Conservation (phyloP, 1,284 basidiomycete species). For the Sporisorium iseilematis-ciliati region DNA sequence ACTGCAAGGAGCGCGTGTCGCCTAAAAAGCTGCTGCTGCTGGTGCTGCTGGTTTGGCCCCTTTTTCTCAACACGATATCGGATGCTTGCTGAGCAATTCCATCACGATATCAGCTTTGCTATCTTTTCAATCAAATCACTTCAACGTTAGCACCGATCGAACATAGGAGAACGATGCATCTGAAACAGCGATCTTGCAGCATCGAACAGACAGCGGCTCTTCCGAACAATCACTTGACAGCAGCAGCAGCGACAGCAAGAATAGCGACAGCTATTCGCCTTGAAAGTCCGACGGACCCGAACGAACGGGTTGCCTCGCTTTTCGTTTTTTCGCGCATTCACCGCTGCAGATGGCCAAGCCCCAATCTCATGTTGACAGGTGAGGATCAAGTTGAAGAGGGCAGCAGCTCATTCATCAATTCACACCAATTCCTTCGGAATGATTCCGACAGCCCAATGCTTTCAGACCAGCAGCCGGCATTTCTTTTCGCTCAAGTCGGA, state of each 20-base stretch:
- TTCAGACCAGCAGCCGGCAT: no score
- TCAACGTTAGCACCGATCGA: not conserved
- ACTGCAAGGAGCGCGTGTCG: constrained; percentile 10
- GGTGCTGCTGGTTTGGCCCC: not conserved
- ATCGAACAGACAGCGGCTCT: not conserved
- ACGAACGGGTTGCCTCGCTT: constrained; percentile 9
- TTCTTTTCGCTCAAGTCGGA: no score
- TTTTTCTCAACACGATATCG: not conserved
- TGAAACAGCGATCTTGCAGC: no score
- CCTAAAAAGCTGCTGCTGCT: not conserved
- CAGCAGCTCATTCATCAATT: not conserved
- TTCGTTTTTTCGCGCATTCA: not conserved
- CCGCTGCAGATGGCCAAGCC: not conserved
- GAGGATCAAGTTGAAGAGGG: not conserved
- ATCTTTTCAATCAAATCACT: not conserved
- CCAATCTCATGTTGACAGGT: constrained; percentile 1
- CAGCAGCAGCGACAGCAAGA: not conserved
- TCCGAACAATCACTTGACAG: not conserved
- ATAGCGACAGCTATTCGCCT: not conserved
- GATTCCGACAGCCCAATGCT: no score
- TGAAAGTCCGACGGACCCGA: constrained; percentile 9
- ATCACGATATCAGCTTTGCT: not conserved
- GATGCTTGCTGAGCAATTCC: constrained; percentile 1
- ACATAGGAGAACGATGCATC: not conserved
- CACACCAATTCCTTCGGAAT: no score